phyloP scores from a whole-genome alignment of 192 early-diverging fungal species.

The Umbelopsis ramanniana region DNA sequence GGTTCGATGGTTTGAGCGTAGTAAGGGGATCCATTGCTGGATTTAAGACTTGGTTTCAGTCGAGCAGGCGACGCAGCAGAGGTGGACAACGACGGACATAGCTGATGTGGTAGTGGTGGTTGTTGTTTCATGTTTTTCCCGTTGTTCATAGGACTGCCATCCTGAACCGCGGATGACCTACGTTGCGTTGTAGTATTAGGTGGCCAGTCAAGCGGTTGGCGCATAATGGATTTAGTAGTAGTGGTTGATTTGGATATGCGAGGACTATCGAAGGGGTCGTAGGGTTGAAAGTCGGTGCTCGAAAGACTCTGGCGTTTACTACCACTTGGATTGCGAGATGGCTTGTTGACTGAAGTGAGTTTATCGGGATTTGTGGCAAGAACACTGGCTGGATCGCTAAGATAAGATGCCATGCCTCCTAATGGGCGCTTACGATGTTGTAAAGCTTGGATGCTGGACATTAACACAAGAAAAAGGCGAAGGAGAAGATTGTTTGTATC shows the following conservation, averaged over 20 bases:
- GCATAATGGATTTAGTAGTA: conserved; percentile 7
- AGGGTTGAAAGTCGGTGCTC: conserved; percentile 13
- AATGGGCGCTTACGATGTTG: conserved; percentile 17
- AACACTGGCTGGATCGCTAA: conserved; percentile 21
- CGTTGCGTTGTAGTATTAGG: not conserved
- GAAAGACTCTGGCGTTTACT: conserved; percentile 24
- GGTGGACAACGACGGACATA: conserved; percentile 4
- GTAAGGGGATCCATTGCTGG: not conserved
- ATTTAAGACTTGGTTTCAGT: not conserved
- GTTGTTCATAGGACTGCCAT: not conserved
- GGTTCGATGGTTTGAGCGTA: conserved; percentile 18
- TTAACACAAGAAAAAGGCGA: conserved; percentile 14
- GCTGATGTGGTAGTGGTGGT: not conserved
- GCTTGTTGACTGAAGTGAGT: conserved; percentile 1
- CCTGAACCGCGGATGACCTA: not conserved
- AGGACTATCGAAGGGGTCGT: conserved; percentile 11
- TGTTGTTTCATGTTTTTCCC: not conserved
- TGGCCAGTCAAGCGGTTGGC: conserved; percentile 4
- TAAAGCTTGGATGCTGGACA: conserved; percentile 23
- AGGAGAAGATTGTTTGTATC: conserved; percentile 23
- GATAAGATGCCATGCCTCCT: conserved; percentile 12
- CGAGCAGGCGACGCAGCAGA: not conserved
- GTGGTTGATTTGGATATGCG: conserved; percentile 18
- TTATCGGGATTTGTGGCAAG: conserved; percentile 20
- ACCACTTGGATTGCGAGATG: not conserved